These are phyloP conservation scores for Herpetospermum pedunculosum DNA, from an alignment of 306 rosid genomes.

Conservation along the genomic window DNA sequence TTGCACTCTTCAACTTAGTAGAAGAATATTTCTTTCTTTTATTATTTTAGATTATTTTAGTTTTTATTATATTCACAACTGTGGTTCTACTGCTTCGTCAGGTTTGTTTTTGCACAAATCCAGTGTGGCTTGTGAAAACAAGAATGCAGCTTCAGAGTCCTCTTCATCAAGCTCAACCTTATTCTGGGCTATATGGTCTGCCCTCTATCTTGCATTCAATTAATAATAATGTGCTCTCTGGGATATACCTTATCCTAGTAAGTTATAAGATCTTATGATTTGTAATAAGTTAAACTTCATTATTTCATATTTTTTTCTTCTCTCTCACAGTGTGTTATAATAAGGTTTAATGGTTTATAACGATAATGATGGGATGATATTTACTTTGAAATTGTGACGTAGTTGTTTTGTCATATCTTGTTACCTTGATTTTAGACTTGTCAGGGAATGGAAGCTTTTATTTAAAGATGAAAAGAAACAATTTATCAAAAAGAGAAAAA, in stretches of 20 bases:
- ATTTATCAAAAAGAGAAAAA: neutral
- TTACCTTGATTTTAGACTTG: neutral
- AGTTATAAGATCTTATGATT: conserved; percentile 14
- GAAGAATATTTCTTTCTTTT: neutral
- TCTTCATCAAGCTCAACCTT: conserved; percentile 75
- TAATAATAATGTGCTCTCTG: conserved; percentile 23
- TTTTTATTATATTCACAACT: conserved; percentile 14
- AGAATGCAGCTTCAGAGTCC: conserved; percentile 98
- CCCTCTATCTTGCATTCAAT: conserved; percentile 31
- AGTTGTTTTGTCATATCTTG: neutral
- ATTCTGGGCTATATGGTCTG: conserved; percentile 85
- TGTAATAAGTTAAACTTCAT: conserved; percentile 2
- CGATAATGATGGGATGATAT: neutral
- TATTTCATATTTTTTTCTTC: neutral
- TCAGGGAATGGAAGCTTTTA: neutral
- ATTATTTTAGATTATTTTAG: neutral
- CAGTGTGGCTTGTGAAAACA: conserved; percentile 91
- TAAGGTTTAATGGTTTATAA: neutral
- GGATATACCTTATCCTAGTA: conserved; percentile 15
- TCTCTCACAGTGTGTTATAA: neutral
- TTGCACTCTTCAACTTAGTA: neutral
- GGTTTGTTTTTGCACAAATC: conserved; percentile 88
- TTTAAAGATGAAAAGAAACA: neutral
- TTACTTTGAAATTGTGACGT: neutral
- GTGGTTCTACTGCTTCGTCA: conserved; percentile 25